Base-by-base conservation (phyloP, 2,329 filamentous ascomycete genomes). In the Diaporthe amygdali region DNA sequence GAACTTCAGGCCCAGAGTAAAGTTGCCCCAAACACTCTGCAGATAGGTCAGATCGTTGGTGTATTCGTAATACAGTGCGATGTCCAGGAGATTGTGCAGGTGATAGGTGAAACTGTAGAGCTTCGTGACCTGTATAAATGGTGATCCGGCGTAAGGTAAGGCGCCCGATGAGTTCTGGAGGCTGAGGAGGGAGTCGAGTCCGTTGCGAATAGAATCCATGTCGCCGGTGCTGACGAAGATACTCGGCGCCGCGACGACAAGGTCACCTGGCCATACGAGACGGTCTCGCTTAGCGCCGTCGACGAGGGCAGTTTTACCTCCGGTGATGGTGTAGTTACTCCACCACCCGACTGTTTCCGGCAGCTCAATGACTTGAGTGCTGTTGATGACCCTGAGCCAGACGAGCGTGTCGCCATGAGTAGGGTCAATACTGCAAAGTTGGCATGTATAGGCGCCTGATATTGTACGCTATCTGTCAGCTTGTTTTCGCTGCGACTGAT, bases 191-290 rank as follows among this genome's bases (percentile, higher is more conserved):
- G 82, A 82, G 68, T 85, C 82, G 3, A 90, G 73, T 0, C 85
- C 85, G 72, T 88, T 87, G 17, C 83, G 81, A 5, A 89, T 81
- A 44, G 84, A 83, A 22, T 84, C 80, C 61, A 89, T 79, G 74
- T 90, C 87, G 32, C 85, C 84, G 0, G 87, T 90, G 10, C 86
- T 87, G 3, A 89, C 84, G 7, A 87, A 84, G 14, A 89, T 84
- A 37, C 81, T 84, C 2, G 88, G 87, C 0, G 88, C 81, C 3
- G 88, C 85, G 71, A 90, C 87, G 3, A 84, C 84, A 81, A 91
- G 88, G 75, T 92, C 90, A 1, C 89, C 89, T 10, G 89, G 85
- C 88, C 89, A 91, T 2, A 91, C 86, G 25, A 88, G 80, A 17
- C 88, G 83, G 75, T 91, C 89, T 41, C 89, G 82, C 76, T 91